Evolutionary conservation across 768 basidiomycete species (phyloP), one percentile per base, ranked within the genome.

Genomic region (Podaxis carcinomalis): DNA sequence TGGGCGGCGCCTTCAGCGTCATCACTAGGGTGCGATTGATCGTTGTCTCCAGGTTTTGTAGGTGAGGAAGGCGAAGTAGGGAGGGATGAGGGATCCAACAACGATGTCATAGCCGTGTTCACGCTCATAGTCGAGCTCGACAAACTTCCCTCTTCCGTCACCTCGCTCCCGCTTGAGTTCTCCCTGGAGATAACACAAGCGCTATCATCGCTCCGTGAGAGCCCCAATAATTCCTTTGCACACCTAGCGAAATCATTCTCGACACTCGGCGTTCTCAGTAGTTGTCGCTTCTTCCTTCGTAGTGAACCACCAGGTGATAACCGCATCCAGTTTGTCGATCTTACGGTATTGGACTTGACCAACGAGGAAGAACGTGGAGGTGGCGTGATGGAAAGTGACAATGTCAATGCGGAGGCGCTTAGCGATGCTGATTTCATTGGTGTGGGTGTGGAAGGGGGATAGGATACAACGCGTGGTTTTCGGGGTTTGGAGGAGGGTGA

Each of bases 221-320:
- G 9, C 57, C 58, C 50, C 21, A 69, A 65, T 10, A 69, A 37
- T 23, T 61, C 64, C 49, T 59, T 62, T 1, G 64, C 61, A 50
- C 65, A 58, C 42, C 63, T 59, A 23, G 69, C 68, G 63, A 74
- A 73, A 63, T 75, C 72, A 14, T 72, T 71, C 68, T 77, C 75
- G 23, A 74, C 69, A 62, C 75, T 78, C 39, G 75, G 73, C 19
- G 74, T 75, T 40, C 75, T 74, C 55, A 77, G 67, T 25, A 76
- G 62, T 52, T 67, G 68, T 35, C 72, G 64, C 46, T 69, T 68
- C 36, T 67, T 68, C 32, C 73, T 66, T 25, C 73, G 68, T 7
- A 77, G 67, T 13, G 74, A 73, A 35, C 50, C 51, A 54, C 46
- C 62, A 37, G 44, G 63, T 40, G 44, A 49, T 57, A 39, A 51